Conservation (phyloP, 371 early-diverging fungal genomes). For the Fennellomyces sp. region DNA sequence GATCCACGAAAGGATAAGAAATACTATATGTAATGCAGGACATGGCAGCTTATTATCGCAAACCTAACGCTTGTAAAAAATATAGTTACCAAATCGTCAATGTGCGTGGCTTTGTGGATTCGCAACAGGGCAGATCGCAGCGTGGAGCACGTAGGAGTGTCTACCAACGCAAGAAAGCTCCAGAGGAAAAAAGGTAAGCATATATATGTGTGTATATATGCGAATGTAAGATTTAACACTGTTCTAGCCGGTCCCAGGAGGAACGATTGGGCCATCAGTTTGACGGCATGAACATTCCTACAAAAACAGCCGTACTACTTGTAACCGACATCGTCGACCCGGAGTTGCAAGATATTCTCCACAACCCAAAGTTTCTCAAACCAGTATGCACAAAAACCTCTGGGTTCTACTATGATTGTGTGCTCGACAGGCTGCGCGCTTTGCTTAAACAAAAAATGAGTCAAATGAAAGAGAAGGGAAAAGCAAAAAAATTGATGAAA, state of each 20-base stretch:
- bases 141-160: background rate
- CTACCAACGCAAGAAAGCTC: background rate
- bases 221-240: background rate
- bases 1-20: conserved; percentile 57
- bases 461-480: background rate
- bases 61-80: background rate
- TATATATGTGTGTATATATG: background rate
- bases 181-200: no score
- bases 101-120: no score
- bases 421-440: background rate
- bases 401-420: background rate
- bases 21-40: conserved; percentile 37
- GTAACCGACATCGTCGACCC: conserved; percentile 35
- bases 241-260: background rate
- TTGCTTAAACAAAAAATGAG: background rate
- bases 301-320: conserved; percentile 3
- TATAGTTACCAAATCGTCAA: background rate
- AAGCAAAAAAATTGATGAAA: background rate
- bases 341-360: conserved; percentile 14
- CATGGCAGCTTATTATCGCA: background rate
- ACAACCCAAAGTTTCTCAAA: conserved; percentile 12
- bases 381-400: background rate
- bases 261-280: conserved; percentile 10
- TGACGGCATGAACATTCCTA: conserved; percentile 13
- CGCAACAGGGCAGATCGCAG: no score